phyloP scores from a whole-genome alignment of 176 grass and related monocot species.

The Luzula sylvatica region DNA sequence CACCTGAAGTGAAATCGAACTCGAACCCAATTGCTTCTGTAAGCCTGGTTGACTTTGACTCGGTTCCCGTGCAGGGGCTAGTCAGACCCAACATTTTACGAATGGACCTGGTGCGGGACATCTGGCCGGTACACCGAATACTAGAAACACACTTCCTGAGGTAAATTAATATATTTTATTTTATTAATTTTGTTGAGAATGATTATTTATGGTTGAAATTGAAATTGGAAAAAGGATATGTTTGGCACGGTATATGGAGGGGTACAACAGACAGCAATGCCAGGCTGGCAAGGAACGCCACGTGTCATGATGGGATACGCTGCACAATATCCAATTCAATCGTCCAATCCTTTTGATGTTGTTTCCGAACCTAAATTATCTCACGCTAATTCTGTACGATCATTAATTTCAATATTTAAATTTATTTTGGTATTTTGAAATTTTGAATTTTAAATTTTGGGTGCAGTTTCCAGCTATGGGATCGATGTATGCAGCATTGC shows the following conservation, averaged over 20 bases:
- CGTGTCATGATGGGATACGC: conserved; percentile 23
- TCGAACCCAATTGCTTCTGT: conserved; percentile 23
- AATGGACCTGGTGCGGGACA: conserved; percentile 7
- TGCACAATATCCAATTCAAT: conserved; percentile 19
- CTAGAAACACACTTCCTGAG: conserved; percentile 41
- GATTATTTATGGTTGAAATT: conserved; percentile 19
- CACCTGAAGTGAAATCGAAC: conserved; percentile 17
- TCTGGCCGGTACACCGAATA: conserved; percentile 13
- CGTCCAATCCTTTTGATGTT: conserved; percentile 32
- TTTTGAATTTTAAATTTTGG: too few species aligned
- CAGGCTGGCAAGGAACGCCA: conserved; percentile 29
- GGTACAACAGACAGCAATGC: too few species aligned
- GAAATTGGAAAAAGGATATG: too few species aligned
- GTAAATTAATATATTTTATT: conserved; percentile 25
- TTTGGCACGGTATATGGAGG: conserved; percentile 30
- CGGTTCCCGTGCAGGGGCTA: conserved; percentile 25
- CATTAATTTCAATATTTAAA: neutral
- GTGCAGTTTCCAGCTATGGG: conserved; percentile 45
- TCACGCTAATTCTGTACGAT: conserved; percentile 39
- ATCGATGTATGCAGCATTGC: conserved; percentile 54
- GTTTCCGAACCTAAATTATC: conserved; percentile 12
- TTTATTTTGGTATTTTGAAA: too few species aligned
- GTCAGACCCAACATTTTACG: conserved; percentile 22
- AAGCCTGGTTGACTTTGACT: conserved; percentile 55
- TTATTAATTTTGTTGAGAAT: conserved; percentile 9